Evolutionary conservation across 208 protist genomes (phyloP).

Genomic region (Trypanosoma rangeli): DNA sequence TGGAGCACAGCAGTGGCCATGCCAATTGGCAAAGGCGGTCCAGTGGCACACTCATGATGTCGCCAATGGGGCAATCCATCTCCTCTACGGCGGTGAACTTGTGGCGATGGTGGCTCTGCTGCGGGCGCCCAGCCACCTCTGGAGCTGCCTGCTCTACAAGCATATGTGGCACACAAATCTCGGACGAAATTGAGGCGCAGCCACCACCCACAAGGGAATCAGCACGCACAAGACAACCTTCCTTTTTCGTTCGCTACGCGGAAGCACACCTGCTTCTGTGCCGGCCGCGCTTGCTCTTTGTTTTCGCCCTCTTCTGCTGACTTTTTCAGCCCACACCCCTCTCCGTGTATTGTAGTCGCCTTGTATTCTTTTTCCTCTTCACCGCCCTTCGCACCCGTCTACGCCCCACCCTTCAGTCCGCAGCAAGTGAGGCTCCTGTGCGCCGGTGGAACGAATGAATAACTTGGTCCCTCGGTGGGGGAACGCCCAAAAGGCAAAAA

Average conservation of each 20-base stretch:
- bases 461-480: not conserved
- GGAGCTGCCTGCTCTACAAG: conserved; percentile 1
- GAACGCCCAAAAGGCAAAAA: not conserved
- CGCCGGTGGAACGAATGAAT: not conserved
- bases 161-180: conserved; percentile 1
- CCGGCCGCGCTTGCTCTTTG: too few species aligned
- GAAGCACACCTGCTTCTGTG: not conserved
- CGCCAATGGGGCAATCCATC: conserved; percentile 34
- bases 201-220: not conserved
- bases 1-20: conserved; percentile 44
- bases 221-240: too few species aligned
- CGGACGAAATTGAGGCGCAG: not conserved
- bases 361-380: not conserved
- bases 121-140: not conserved
- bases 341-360: not conserved
- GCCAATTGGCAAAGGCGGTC: conserved; percentile 42
- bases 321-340: not conserved
- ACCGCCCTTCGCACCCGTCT: not conserved
- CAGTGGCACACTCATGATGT: conserved; percentile 49
- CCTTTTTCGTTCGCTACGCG: too few species aligned
- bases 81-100: conserved; percentile 13
- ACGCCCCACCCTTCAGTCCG: not conserved
- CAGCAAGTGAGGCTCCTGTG: not conserved
- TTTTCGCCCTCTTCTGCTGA: not conserved
- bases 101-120: conserved; percentile 2